These are phyloP conservation scores for Arabis hirsuta DNA, from an alignment of 345 rosid species.

Conservation along the genomic window DNA sequence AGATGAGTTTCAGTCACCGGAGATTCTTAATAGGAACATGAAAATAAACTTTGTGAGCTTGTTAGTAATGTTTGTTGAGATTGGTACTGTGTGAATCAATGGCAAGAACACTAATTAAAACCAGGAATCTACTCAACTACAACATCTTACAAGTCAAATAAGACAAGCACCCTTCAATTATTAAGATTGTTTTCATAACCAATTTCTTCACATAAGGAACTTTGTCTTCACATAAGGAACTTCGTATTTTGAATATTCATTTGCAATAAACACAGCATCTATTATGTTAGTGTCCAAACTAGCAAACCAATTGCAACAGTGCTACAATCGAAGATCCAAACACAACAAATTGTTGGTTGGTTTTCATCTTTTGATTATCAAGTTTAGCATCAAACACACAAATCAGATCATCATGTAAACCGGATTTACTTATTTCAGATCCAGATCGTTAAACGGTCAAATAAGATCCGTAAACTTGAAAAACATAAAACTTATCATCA, in stretches of 20 bases:
- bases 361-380: constrained; percentile 10
- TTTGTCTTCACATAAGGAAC: background rate
- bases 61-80: background rate
- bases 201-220: background rate
- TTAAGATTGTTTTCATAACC: background rate
- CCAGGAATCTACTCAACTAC: constrained; percentile 2
- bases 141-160: constrained; percentile 6
- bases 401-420: constrained; percentile 11
- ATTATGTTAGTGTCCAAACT: background rate
- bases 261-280: too few relatives aligned
- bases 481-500: background rate
- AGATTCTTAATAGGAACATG: background rate
- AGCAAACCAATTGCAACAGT: constrained; percentile 4
- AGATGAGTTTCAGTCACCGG: constrained; percentile 5
- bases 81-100: background rate
- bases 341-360: background rate
- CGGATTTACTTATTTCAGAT: background rate
- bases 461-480: constrained; percentile 15
- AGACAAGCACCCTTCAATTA: background rate
- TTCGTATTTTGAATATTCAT: background rate
- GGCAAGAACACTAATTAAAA: constrained; percentile 6
- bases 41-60: background rate
- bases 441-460: constrained; percentile 29
- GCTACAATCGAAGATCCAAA: constrained; percentile 7
- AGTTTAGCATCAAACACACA: background rate